Evolutionary conservation across 306 rosid genomes (phyloP), one percentile per base, ranked within the genome.

Genomic region (Prunus campanulata): DNA sequence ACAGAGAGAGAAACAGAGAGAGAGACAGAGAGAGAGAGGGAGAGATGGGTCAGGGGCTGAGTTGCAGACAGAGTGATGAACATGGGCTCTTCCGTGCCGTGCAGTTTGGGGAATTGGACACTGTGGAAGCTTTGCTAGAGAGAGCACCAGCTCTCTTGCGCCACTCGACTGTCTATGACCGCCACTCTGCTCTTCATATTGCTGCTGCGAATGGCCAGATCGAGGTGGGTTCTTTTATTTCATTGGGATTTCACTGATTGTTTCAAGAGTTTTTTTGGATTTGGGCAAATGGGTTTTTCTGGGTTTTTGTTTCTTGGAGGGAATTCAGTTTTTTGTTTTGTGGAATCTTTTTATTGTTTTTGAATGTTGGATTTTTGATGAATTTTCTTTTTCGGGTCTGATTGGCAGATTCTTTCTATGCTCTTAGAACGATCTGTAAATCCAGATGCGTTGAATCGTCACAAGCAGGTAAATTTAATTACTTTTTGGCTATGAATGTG

Each of bases 131-230:
- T 80, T 15, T 92, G 54, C 73, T 92, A 25, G 79, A 81, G 22
- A 85, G 82, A 54, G 87, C 88, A 51, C 91, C 92, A 3, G 3
- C 81, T 82, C 83, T 95, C 35, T 12, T 91, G 77, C 79, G 79
- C 47, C 87, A 83, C n/a, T 57, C 91, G 39, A 92, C 97, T 78
- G 91, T 88, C 72, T 92, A 90, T 77, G 97, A 92, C 76, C 92
- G 92, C 70, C 96, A 95, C 76, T 88, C 96, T 44, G 81, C 89
- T 44, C 96, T 95, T 78, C 99, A 95, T 84, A 85, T 92, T 49
- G 99, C 97, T 8, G 97, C 97, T 72, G 97, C 99, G 0, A 92
- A 92, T 83, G 99, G 99, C 62, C 97, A 92, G 92, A 91, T 91
- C 93, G 93, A 90, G 92, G 97, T 91, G 46, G 48, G 81, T 81